Evolutionary conservation across 139 green algal genomes (phyloP), one percentile per base, ranked within the genome.

Genomic region (Desmodesmus armatus): DNA sequence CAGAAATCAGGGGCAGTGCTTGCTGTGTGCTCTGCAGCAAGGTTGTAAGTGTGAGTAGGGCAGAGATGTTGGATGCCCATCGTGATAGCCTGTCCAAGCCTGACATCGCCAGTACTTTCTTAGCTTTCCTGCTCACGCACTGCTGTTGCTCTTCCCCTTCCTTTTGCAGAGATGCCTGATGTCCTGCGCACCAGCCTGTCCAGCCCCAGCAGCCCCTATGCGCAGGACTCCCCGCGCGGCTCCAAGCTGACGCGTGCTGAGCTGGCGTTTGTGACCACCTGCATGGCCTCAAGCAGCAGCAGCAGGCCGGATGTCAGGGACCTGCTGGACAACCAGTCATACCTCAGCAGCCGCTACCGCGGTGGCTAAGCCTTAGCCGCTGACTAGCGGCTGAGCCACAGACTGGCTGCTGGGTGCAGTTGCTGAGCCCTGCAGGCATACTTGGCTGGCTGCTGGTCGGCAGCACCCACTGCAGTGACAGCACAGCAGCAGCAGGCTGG

Each of bases 251-350:
- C 31, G 15, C 65, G 11, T 0, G 13, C 43, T 9, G 65, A 72
- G 65, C 31, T 72, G 11, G 33, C 65, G 11, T 72, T 72, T 72
- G 65, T 72, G 31, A 31, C 41, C 31, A 31, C 31, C 65, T 72
- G 65, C 65, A 72, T 72, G 65, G 33, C 13, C 65, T n/a, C 19
- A 31, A 72, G 65, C 65, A 72, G 65, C 65, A 44, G 65, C 65
- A 33, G 35, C n/a, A 31, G 65, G 33, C 65, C 31, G 3, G 31
- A 33, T 11, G 3, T 35, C 15, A 41, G 65, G 7, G 7, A 23
- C n/a, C 33, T 72, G 33, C 65, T 72, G 65, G 11, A 72, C 13
- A 33, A 43, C 11, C 31, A 72, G 13, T 33, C 65, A 1, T 72
- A 72, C 65, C 33, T 72, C 31, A 72, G 65, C 65, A 72, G 65